These are phyloP conservation scores for Gelatoporia subvermispora DNA, from an alignment of 768 basidiomycete species.

Conservation along the genomic window DNA sequence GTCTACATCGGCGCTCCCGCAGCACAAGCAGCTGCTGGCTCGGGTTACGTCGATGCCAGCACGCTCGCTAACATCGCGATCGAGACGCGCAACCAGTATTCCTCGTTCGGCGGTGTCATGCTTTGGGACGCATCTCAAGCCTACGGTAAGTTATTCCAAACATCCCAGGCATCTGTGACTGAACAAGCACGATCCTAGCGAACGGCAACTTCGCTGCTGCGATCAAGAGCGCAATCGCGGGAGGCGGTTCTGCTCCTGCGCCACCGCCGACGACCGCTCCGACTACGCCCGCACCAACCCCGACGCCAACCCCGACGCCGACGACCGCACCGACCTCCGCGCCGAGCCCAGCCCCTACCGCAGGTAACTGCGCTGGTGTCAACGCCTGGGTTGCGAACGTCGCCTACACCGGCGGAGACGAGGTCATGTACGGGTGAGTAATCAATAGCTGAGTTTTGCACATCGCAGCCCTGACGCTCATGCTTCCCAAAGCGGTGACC, in stretches of 20 bases:
- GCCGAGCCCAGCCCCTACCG: constrained; percentile 6
- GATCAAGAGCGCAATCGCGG: constrained; percentile 18
- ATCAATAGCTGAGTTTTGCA: neutral
- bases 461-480: neutral
- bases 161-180: neutral
- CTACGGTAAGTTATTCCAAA: constrained; percentile 7
- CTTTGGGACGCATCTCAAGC: constrained; percentile 33
- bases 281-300: constrained; percentile 1
- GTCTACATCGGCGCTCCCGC: constrained; percentile 65
- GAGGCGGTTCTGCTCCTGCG: constrained; percentile 7
- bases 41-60: constrained; percentile 49
- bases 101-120: constrained; percentile 62
- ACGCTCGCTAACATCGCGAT: constrained; percentile 44
- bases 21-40: constrained; percentile 48
- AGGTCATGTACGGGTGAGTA: constrained; percentile 16
- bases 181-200: constrained; percentile 4
- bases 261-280: neutral
- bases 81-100: constrained; percentile 50
- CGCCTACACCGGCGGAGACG: constrained; percentile 24
- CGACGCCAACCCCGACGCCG: constrained; percentile 7
- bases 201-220: constrained; percentile 21
- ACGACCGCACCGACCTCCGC: constrained; percentile 7
- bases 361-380: constrained; percentile 21
- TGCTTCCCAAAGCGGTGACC: constrained; percentile 15
- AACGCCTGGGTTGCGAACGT: constrained; percentile 22